These are phyloP conservation scores for Marchantia paleacea DNA, from an alignment of 225 moss, liverwort and hornwort genomes.

Conservation along the genomic window DNA sequence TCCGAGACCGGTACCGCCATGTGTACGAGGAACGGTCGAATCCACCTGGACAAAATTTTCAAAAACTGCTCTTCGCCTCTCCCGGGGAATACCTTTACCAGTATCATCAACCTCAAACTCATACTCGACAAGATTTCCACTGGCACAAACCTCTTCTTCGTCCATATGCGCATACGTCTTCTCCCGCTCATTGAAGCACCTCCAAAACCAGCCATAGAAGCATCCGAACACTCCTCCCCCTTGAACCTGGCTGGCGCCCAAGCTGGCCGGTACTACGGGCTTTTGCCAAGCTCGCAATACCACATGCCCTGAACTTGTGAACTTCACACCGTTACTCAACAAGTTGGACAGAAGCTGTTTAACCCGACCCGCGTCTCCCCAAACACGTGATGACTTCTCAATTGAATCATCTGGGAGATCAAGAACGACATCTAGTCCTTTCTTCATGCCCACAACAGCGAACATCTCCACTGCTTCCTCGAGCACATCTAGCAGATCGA, in stretches of 20 bases:
- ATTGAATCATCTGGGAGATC: constrained; percentile 53
- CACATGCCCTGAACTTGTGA: constrained; percentile 49
- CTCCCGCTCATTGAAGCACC: constrained; percentile 26
- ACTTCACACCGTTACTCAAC: constrained; percentile 54
- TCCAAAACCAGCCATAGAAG: constrained; percentile 32
- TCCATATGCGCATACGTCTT: constrained; percentile 24
- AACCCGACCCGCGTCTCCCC: constrained; percentile 48
- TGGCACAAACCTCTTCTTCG: constrained; percentile 11
- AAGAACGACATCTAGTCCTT: constrained; percentile 50
- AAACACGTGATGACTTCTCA: constrained; percentile 36
- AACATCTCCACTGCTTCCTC: constrained; percentile 61
- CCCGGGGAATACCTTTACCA: constrained; percentile 52
- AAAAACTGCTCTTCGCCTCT: constrained; percentile 48
- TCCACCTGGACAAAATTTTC: constrained; percentile 58
- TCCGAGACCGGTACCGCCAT: constrained; percentile 55
- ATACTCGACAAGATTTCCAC: constrained; percentile 38
- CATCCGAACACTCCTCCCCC: constrained; percentile 31
- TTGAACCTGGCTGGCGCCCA: constrained; percentile 14
- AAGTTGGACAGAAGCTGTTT: constrained; percentile 52
- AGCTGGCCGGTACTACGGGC: constrained; percentile 18
- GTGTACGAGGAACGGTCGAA: constrained; percentile 44
- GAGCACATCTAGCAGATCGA: constrained; percentile 45
- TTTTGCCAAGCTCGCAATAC: constrained; percentile 54
- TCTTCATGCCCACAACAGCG: constrained; percentile 50
- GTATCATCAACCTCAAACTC: constrained; percentile 59